Evolutionary conservation across 495 filamentous ascomycete species (phyloP), one percentile per base, ranked within the genome.

Genomic region (Lasiosphaeria hispida): DNA sequence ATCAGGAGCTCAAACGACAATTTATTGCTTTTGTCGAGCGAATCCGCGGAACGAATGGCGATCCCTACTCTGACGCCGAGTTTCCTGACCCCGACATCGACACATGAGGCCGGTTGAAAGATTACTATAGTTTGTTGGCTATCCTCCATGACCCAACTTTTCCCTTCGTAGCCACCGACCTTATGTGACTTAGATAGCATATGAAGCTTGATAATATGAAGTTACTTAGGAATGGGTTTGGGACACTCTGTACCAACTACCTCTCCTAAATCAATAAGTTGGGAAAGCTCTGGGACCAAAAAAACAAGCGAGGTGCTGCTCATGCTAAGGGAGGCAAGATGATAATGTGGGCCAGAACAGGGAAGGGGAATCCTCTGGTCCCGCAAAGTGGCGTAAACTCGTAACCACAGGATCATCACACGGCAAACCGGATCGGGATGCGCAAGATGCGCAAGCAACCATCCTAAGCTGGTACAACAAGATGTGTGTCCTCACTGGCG

Each of bases 91-190:
- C 51, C 40, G 30, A 54, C n/a, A 44, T 54, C 51, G 51, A 54
- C n/a, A 5, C 5, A 36, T 15, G 14, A 13, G 4, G 11, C 15
- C 3, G n/a, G 39, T 9, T 54, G 38, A 54, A 54, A 54, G 13
- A 23, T 14, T 54, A 44, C 51, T 19, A 54, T 18, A 54, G 51
- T 39, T 54, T 54, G 51, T 54, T 54, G 51, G 51, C 51, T 18
- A 54, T 54, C n/a, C 15, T 54, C 51, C 38, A 54, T 36, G 51
- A 54, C 51, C 51, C 51, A 54, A 54, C 51, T 54, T 54, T 39
- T 4, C 38, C 51, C 51, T 37, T 53, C 17, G n/a, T 41, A 17
- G 50, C 50, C 50, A 53, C 50, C 50, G 35, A 53, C 36, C 40
- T 18, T 37, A 53, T 37, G 50, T 14, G 37, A 18, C 36, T 53